Percentiles rank a stretch among this genome's conserved stretches.
phyloP scores from a whole-genome alignment of 495 filamentous ascomycete genomes.

The Pseudomonodictys pantanalensis region DNA sequence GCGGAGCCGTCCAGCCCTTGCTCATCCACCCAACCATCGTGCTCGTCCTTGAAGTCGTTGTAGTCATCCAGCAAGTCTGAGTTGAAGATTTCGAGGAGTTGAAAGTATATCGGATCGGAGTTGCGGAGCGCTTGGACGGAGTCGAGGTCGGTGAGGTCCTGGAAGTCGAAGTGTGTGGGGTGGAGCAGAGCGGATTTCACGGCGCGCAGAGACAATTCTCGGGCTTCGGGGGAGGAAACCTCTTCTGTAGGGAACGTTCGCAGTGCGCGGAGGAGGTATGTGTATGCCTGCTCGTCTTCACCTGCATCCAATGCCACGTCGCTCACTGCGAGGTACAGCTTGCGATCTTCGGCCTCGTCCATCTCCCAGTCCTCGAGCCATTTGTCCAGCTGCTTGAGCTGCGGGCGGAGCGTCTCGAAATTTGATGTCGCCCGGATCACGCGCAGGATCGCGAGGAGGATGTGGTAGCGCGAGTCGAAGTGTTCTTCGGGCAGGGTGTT shows the following conservation, averaged over 20 bases:
- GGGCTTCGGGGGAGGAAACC: constrained; percentile 64
- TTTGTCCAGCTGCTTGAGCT: constrained; percentile 70
- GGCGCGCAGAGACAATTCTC: constrained; percentile 77
- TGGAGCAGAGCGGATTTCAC: constrained; percentile 76
- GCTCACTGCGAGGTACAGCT: constrained; percentile 73
- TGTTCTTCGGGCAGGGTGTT: constrained; percentile 65
- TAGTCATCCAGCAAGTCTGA: constrained; percentile 91
- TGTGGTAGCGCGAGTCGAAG: constrained; percentile 76
- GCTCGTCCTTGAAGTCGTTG: constrained; percentile 83
- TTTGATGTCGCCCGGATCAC: constrained; percentile 63
- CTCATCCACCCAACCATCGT: constrained; percentile 76
- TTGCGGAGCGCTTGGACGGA: constrained; percentile 80
- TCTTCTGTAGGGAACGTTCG: constrained; percentile 78
- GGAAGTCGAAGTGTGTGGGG: constrained; percentile 84
- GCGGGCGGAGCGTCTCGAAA: constrained; percentile 76
- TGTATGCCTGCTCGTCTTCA: constrained; percentile 74
- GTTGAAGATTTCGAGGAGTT: constrained; percentile 92
- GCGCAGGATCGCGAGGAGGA: constrained; percentile 77
- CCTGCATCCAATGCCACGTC: constrained; percentile 73
- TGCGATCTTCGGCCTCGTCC: constrained; percentile 74
- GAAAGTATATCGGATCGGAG: constrained; percentile 76
- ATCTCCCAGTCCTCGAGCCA: constrained; percentile 85
- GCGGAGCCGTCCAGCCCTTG: constrained; percentile 59
- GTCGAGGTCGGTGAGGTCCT: constrained; percentile 82
- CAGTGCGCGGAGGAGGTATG: constrained; percentile 77